phyloP scores from a whole-genome alignment of 805 yeast genomes.

The Candida coleopterorum region DNA sequence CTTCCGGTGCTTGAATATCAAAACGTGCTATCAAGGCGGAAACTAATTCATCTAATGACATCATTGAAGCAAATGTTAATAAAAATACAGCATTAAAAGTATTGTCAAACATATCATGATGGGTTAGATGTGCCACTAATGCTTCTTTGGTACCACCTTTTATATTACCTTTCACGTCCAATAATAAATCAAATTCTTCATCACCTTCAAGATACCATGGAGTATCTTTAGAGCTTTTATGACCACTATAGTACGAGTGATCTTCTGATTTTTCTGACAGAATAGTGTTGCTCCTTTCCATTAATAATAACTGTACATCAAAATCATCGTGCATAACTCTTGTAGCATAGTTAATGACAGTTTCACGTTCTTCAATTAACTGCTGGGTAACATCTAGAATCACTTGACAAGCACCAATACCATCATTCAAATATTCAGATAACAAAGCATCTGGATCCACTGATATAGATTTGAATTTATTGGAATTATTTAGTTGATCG shows the following conservation, averaged over 20 bases:
- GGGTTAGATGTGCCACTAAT: constrained; percentile 73
- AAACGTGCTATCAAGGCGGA: constrained; percentile 59
- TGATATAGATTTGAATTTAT: constrained; percentile 29
- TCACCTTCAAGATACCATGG: constrained; percentile 77
- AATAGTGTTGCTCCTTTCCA: constrained; percentile 40
- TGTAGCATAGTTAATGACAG: constrained; percentile 66
- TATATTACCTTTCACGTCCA: constrained; percentile 65
- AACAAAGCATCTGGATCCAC: constrained; percentile 37
- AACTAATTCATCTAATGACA: constrained; percentile 60
- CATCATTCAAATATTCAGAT: constrained; percentile 32
- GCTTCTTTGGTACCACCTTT: constrained; percentile 84
- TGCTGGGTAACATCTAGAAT: constrained; percentile 44
- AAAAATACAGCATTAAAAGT: constrained; percentile 66
- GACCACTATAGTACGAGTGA: constrained; percentile 29
- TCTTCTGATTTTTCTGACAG: constrained; percentile 35
- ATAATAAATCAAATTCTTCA: constrained; percentile 49
- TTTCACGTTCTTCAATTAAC: constrained; percentile 66
- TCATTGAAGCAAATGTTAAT: constrained; percentile 71
- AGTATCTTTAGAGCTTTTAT: constrained; percentile 34
- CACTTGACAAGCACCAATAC: constrained; percentile 29
- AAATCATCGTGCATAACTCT: constrained; percentile 74
- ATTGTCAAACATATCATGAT: constrained; percentile 60
- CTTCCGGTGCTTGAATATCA: constrained; percentile 78
- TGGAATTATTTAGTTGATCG: constrained; percentile 34
- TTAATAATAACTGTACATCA: constrained; percentile 52